These are phyloP conservation scores for Leccinum ochraceum DNA, from an alignment of 768 basidiomycete species.

Conservation along the genomic window DNA sequence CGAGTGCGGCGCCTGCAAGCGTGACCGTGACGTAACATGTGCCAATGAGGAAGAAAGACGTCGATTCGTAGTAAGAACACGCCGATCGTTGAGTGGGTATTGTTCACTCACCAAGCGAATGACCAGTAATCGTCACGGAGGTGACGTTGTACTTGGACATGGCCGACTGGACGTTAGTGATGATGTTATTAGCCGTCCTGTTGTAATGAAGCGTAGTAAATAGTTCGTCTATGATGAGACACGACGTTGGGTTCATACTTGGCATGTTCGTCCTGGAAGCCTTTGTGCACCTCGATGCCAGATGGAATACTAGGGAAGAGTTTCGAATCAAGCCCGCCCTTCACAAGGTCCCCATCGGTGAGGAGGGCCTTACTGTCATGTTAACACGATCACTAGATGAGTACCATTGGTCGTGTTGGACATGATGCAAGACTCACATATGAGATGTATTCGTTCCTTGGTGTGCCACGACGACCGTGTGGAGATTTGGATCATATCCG, in stretches of 20 bases:
- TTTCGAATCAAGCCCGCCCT: slow-evolving; percentile 33
- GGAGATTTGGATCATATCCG: slow-evolving; percentile 42
- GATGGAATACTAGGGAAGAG: slow-evolving; percentile 50
- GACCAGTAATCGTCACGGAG: slow-evolving; percentile 45
- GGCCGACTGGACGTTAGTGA: slow-evolving; percentile 42
- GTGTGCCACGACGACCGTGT: slow-evolving; percentile 36
- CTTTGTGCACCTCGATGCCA: slow-evolving; percentile 42
- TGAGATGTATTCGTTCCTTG: slow-evolving; percentile 30
- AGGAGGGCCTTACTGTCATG: slow-evolving; percentile 35
- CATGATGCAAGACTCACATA: slow-evolving; percentile 36
- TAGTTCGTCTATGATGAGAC: not conserved
- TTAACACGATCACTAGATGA: not conserved
- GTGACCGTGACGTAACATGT: not conserved
- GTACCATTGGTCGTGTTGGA: slow-evolving; percentile 14
- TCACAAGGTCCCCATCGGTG: slow-evolving; percentile 40
- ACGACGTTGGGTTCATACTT: slow-evolving; percentile 30
- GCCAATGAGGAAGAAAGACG: not conserved
- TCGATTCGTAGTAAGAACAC: not conserved
- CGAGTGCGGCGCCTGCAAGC: slow-evolving; percentile 32
- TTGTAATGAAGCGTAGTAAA: slow-evolving; percentile 30
- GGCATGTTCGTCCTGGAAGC: slow-evolving; percentile 47
- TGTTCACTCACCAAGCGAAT: slow-evolving; percentile 38
- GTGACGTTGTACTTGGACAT: slow-evolving; percentile 36
- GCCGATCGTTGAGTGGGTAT: not conserved
- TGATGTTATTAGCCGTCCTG: slow-evolving; percentile 40